Conservation (phyloP, 768 basidiomycete species). For the Pleurotus ostreatus region DNA sequence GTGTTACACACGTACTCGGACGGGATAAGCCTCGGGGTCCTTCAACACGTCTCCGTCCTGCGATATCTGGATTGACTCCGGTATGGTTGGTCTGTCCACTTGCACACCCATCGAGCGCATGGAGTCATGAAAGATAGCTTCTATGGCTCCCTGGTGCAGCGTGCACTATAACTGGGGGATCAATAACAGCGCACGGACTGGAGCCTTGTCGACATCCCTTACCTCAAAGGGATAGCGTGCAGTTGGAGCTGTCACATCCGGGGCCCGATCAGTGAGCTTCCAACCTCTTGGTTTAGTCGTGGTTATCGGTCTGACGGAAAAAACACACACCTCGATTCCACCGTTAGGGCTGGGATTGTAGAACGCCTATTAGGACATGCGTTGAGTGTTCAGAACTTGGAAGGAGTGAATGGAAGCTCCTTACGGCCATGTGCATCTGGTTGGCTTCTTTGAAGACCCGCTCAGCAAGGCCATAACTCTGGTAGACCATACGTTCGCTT, state of each 20-base stretch:
- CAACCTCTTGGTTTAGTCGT: neutral
- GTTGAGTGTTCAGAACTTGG: neutral
- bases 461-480: conserved; percentile 80
- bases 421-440: conserved; percentile 66
- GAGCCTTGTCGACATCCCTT: neutral
- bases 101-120: conserved; percentile 42
- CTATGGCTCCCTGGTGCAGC: conserved; percentile 62
- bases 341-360: conserved; percentile 63
- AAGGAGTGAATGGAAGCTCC: conserved; percentile 16
- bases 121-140: conserved; percentile 54
- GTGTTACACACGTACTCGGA: conserved; percentile 25
- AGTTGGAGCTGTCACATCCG: conserved; percentile 57
- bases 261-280: conserved; percentile 58
- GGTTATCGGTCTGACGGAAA: neutral
- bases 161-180: conserved; percentile 21
- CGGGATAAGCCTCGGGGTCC: conserved; percentile 34
- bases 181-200: neutral
- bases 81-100: conserved; percentile 48
- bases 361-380: conserved; percentile 47
- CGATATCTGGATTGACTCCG: conserved; percentile 43
- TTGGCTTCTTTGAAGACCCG: conserved; percentile 58
- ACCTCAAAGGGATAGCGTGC: conserved; percentile 76
- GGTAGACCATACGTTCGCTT: neutral
- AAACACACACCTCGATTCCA: conserved; percentile 51
- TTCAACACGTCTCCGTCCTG: conserved; percentile 35